A percentile compares a stretch with the other conserved stretches of the same genome.
phyloP scores from a whole-genome alignment of 106 monocot genomes.

The Dioscorea zingiberensis region DNA sequence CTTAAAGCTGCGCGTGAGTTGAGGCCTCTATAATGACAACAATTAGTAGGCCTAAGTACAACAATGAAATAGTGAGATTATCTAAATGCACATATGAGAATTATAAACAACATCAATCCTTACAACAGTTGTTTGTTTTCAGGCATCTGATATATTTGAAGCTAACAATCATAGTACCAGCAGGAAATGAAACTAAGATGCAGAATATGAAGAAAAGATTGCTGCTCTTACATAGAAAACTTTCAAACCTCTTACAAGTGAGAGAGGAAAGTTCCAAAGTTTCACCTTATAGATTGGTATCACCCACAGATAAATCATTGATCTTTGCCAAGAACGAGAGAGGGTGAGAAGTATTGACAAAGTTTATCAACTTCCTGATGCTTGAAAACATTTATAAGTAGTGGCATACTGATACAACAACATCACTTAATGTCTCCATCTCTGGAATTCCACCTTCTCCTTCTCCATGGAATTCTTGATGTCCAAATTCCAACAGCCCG shows the following conservation, averaged over 20 bases:
- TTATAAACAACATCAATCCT: slow-evolving; percentile 7
- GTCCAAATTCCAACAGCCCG: slow-evolving; percentile 2
- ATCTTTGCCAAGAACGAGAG: neutral
- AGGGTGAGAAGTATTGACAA: neutral
- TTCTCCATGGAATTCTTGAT: neutral
- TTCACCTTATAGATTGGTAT: slow-evolving; percentile 19
- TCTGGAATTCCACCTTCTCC: neutral
- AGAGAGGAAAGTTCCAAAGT: slow-evolving; percentile 12
- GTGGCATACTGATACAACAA: neutral
- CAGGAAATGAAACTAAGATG: slow-evolving; percentile 1
- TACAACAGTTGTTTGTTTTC: slow-evolving; percentile 22
- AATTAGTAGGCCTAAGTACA: slow-evolving; percentile 9
- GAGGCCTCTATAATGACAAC: slow-evolving; percentile 23
- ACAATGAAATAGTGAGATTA: slow-evolving; percentile 20
- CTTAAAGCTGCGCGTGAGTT: neutral
- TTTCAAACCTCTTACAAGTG: neutral
- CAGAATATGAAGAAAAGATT: slow-evolving; percentile 3
- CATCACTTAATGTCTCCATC: neutral
- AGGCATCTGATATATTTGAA: slow-evolving; percentile 10
- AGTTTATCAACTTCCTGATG: neutral
- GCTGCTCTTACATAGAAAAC: slow-evolving; percentile 1
- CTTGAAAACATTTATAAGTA: neutral
- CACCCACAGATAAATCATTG: neutral
- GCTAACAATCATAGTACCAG: slow-evolving; percentile 8
- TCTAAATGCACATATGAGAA: slow-evolving; percentile 1